These are phyloP conservation scores for Luzula sylvatica DNA, from an alignment of 176 grass and related monocot genomes.

Conservation along the genomic window DNA sequence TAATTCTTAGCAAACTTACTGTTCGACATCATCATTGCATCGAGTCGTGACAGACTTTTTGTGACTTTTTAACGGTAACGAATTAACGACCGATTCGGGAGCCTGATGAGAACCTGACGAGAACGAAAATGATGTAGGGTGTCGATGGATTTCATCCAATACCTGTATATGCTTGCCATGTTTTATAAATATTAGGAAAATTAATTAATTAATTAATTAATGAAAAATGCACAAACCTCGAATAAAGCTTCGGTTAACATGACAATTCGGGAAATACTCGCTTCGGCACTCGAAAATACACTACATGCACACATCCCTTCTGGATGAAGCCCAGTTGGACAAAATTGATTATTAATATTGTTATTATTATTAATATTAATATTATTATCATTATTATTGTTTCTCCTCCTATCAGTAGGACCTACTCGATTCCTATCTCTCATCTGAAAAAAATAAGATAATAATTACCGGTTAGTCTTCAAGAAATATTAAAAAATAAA, in stretches of 20 bases:
- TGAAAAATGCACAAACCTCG: conserved; percentile 51
- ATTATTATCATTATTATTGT: too few species aligned
- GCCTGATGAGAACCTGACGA: conserved; percentile 66
- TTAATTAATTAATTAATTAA: background rate
- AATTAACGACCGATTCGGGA: conserved; percentile 80
- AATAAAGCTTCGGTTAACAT: conserved; percentile 96
- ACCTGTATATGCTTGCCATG: conserved; percentile 51
- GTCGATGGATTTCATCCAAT: conserved; percentile 93
- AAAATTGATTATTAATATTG: conserved; percentile 34
- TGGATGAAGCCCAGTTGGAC: conserved; percentile 77
- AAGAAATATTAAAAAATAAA: background rate
- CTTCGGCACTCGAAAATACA: conserved; percentile 67
- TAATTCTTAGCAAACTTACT: conserved; percentile 39
- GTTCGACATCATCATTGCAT: conserved; percentile 70
- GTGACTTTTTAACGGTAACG: conserved; percentile 81
- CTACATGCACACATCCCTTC: conserved; percentile 74
- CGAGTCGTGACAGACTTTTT: conserved; percentile 41
- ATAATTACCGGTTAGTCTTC: background rate
- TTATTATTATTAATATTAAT: too few species aligned
- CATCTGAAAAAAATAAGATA: conserved; percentile 38
- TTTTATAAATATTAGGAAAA: too few species aligned
- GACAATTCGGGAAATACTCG: conserved; percentile 92
- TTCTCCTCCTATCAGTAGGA: conserved; percentile 44
- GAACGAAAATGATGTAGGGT: conserved; percentile 63
- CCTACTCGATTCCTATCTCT: conserved; percentile 55